phyloP scores from a whole-genome alignment of 176 grass and related monocot genomes.

The Hsuehochloa calcarea region DNA sequence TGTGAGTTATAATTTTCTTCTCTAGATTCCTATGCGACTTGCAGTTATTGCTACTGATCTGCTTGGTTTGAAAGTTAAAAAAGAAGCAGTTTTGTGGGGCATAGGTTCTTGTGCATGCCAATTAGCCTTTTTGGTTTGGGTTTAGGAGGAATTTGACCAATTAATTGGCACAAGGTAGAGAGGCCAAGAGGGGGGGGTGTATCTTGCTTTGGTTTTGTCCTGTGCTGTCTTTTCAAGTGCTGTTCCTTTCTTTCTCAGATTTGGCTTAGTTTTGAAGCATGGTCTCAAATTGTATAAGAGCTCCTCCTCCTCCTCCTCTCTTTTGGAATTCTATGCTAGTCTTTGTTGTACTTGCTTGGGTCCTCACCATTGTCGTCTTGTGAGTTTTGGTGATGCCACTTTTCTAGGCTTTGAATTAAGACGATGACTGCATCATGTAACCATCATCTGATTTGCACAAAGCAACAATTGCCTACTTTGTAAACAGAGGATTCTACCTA shows the following conservation, averaged over 20 bases:
- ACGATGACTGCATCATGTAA: slow-evolving; percentile 19
- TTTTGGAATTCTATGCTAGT: slow-evolving; percentile 10
- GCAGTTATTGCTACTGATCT: not conserved
- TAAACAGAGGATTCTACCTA: not conserved
- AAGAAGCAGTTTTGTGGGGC: not conserved
- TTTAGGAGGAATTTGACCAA: not conserved
- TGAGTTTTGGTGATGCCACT: slow-evolving; percentile 8
- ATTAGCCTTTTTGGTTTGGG: not conserved
- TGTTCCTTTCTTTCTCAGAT: slow-evolving; percentile 21
- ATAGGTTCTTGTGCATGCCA: not conserved
- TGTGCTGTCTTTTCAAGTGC: slow-evolving; percentile 47
- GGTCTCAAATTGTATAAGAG: not conserved
- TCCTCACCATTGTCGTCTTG: slow-evolving; percentile 40
- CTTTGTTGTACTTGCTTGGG: slow-evolving; percentile 21
- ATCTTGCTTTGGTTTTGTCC: slow-evolving; percentile 57
- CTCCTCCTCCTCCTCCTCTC: not conserved
- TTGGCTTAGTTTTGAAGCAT: slow-evolving; percentile 27
- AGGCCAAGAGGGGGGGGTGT: not conserved
- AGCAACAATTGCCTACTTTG: slow-evolving; percentile 3
- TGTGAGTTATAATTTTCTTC: not conserved
- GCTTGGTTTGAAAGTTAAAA: not conserved
- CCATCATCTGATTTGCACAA: slow-evolving; percentile 14
- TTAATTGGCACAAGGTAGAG: not conserved
- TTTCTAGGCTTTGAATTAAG: not conserved
- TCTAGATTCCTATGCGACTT: not conserved